A percentile compares a stretch with the other conserved stretches of the same genome.
These are phyloP conservation scores for Exophiala spinifera DNA, from an alignment of 2,329 filamentous ascomycete species.

Conservation along the genomic window DNA sequence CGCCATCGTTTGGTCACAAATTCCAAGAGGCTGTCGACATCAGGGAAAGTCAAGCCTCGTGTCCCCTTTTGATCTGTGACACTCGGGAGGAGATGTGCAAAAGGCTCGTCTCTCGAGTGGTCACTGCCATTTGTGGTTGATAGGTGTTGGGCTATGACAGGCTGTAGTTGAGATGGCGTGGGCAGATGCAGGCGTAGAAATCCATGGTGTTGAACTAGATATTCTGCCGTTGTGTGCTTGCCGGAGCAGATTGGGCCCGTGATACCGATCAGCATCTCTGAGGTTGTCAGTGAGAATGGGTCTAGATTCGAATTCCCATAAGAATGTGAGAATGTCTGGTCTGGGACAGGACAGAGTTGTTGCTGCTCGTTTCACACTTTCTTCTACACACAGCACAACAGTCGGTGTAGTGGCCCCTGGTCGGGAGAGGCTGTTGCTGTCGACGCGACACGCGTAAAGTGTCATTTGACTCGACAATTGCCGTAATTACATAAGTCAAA, in stretches of 20 bases:
- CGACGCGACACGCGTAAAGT: conserved; percentile 21
- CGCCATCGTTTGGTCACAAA: conserved; percentile 84
- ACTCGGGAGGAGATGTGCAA: conserved; percentile 24
- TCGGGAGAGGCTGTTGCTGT: no score
- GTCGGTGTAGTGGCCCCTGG: neutral
- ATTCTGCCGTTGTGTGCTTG: conserved; percentile 84
- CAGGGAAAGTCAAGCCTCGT: conserved; percentile 33
- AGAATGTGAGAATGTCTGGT: no score
- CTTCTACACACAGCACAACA: neutral
- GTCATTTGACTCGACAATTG: conserved; percentile 11
- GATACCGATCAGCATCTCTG: conserved; percentile 54
- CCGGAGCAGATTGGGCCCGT: conserved; percentile 77
- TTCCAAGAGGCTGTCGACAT: conserved; percentile 68
- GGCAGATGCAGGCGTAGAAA: conserved; percentile 71
- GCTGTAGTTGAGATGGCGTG: conserved; percentile 36
- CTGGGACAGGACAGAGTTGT: neutral
- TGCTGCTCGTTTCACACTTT: neutral
- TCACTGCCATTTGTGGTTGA: neutral
- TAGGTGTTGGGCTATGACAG: neutral
- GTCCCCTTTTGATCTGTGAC: conserved; percentile 29
- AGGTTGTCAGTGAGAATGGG: neutral
- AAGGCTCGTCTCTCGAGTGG: neutral
- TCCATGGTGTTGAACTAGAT: conserved; percentile 77
- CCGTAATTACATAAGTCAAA: conserved; percentile 5
- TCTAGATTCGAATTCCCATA: no score